Evolutionary conservation across 129 eudicot species (phyloP), one percentile per base, ranked within the genome.

Genomic region (Flaveria sonorensis): DNA sequence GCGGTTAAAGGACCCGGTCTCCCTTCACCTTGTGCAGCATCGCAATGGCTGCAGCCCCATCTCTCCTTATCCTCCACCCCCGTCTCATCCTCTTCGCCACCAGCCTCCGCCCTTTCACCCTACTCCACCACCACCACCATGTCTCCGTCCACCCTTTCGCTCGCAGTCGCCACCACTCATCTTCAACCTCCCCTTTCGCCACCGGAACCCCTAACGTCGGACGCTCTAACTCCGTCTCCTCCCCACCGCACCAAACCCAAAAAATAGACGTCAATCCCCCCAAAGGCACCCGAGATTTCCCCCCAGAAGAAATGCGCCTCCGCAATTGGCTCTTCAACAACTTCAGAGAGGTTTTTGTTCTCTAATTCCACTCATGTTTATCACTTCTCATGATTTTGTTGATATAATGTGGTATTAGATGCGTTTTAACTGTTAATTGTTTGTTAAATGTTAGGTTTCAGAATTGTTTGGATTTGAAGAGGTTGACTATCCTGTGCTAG

Each of bases 221-320:
- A n/a, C 91, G 96, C 28, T 73, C 88, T 50, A 87, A 83, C 6
- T 87, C 93, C 1, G 77, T 81, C n/a, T 77, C 91, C 10, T 60
- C 89, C 0, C 85, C 91, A 0, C 87, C 95, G 73, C 84, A 77
- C 21, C 77, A 50, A 10, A 40, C 65, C 0, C 84, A 81, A 73
- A 89, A 80, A 71, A 91, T 94, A 55, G 99, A 94, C 32, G 99
- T 89, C 9, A 94, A 94, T 85, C 99, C 99, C 19, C 99, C 99
- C 65, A 91, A 88, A 85, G 99, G 99, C 3, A 94, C 99, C 51
- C 55, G 99, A 10, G 99, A 94, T 71, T 94, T 94, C 81, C 99
- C 99, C 36, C 99, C 99, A 0, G 99, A 94, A 46, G 99, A 94
- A 24, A 89, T 94, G 99, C 90, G 99, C 48, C 87, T 94, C 2